Evolutionary conservation across 176 grass and related monocot genomes (phyloP).

Genomic region (Oryza glumipatula): DNA sequence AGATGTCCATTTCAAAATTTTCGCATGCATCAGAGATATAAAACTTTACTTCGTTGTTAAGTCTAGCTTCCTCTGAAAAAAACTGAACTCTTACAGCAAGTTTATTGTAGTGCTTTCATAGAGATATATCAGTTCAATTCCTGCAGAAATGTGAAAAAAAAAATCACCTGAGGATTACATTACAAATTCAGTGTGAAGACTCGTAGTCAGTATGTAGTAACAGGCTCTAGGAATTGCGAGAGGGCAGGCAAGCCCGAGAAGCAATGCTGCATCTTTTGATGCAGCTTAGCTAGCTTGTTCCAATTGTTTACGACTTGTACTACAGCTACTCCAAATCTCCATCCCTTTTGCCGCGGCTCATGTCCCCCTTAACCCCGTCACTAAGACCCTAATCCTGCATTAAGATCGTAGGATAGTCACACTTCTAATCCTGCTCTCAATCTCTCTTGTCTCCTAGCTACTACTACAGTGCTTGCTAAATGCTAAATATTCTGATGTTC

Average conservation of each 20-base stretch:
- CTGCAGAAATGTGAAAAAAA: too few relatives aligned
- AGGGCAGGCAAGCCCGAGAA: constrained; percentile 32
- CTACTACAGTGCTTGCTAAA: background rate
- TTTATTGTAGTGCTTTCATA: too few relatives aligned
- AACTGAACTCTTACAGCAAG: too few relatives aligned
- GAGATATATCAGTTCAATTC: too few relatives aligned
- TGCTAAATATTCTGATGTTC: background rate
- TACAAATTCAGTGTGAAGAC: background rate
- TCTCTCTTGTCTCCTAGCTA: background rate
- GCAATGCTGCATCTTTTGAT: constrained; percentile 34
- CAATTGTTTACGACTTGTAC: constrained; percentile 18
- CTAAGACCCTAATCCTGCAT: constrained; percentile 21
- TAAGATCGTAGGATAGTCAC: constrained; percentile 4
- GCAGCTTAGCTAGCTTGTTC: background rate
- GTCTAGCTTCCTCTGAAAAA: too few relatives aligned
- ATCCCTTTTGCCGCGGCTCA: constrained; percentile 18
- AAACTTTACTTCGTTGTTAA: too few relatives aligned
- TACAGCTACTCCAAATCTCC: background rate
- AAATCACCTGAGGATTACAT: background rate
- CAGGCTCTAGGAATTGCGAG: constrained; percentile 10
- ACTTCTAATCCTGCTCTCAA: constrained; percentile 23
- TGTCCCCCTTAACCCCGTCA: constrained; percentile 29
- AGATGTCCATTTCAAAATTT: background rate
- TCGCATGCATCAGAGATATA: too few relatives aligned
- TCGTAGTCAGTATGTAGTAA: background rate